A percentile compares a stretch with the other conserved stretches of the same genome.
phyloP scores from a whole-genome alignment of 768 basidiomycete species.

The Suillus hirtellus region DNA sequence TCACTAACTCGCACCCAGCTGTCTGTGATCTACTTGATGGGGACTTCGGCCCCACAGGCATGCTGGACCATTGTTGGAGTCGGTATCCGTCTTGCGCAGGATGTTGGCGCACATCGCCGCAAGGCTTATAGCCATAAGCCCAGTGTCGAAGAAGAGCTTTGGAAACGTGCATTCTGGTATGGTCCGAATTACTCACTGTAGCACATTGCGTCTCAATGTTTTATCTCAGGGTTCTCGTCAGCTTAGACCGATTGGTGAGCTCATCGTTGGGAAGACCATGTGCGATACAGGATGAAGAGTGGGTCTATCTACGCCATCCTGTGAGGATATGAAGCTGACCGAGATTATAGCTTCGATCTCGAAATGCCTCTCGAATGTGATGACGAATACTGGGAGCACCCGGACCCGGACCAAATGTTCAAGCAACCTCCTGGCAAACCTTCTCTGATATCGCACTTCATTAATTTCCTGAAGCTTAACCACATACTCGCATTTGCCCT shows the following conservation, averaged over 20 bases:
- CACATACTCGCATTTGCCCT: slow-evolving; percentile 63
- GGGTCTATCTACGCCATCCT: slow-evolving; percentile 24
- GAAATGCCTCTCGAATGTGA: slow-evolving; percentile 66
- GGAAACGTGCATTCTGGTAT: slow-evolving; percentile 56
- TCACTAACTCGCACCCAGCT: slow-evolving; percentile 38
- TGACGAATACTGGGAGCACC: slow-evolving; percentile 65
- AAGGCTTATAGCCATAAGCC: slow-evolving; percentile 32
- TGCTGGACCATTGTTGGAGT: slow-evolving; percentile 70
- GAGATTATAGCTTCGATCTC: slow-evolving; percentile 51
- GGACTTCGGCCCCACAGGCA: slow-evolving; percentile 59
- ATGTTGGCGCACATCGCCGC: slow-evolving; percentile 55
- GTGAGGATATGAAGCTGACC: slow-evolving; percentile 4
- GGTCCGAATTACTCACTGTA: slow-evolving; percentile 15
- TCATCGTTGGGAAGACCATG: slow-evolving; percentile 64
- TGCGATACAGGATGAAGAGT: slow-evolving; percentile 74
- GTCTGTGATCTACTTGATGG: slow-evolving; percentile 53
- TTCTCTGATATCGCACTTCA: slow-evolving; percentile 52
- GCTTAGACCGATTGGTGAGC: slow-evolving; percentile 35
- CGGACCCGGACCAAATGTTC: slow-evolving; percentile 49
- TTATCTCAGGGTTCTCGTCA: slow-evolving; percentile 29
- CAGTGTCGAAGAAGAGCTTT: slow-evolving; percentile 56
- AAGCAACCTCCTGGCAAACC: slow-evolving; percentile 65
- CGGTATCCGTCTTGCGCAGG: slow-evolving; percentile 57
- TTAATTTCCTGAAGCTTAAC: slow-evolving; percentile 53
- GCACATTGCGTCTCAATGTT: not conserved